Evolutionary conservation across 208 protist genomes (phyloP), one percentile per base, ranked within the genome.

Genomic region (Trypanosoma mega): DNA sequence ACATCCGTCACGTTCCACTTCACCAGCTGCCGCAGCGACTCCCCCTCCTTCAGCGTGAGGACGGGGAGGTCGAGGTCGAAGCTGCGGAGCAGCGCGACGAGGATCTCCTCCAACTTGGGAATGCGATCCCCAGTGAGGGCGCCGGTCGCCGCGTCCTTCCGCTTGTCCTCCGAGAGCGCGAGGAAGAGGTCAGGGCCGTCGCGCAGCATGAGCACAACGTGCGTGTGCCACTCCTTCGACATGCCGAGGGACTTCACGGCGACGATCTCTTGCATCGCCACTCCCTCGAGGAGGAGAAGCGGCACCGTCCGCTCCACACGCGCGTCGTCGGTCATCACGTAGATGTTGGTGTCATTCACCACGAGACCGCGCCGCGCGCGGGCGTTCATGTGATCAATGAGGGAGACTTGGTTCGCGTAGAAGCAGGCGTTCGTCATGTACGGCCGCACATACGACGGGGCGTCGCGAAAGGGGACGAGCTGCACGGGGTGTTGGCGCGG

Each of bases 361-460:
- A 63, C 58, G 54, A 54, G 50, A 3, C 58, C 58, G 2, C 58
- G 58, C 20, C 43, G 33, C 30, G 21, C 29, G 14, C 58, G 58
- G 14, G 45, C 21, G 9, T 31, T 47, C 14, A 21, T 31, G 20
- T 11, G 4, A 30, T 11, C 20, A 21, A 63, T 54, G 0, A 63
- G 16, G 30, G 34, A 45, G 1, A 63, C 20, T 45, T 55, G 58
- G 41, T 63, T 63, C 5, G 58, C 58, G 26, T 63, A 63, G 20
- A 54, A 63, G 34, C 58, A 63, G 9, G 58, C 58, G 33, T 63
- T 63, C 11, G 58, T 63, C 45, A 63, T 33, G 34, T 63, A 63
- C 20, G 45, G 27, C 31, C 52, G 50, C 33, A 63, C 58, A 33
- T 63, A 47, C 3, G 58, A 47, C 27, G 57, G 57, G 0, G 57